Percentiles rank a stretch among this genome's conserved stretches.
Conservation (phyloP, 2,329 filamentous ascomycete genomes). For the Pseudocercospora crystallina region DNA sequence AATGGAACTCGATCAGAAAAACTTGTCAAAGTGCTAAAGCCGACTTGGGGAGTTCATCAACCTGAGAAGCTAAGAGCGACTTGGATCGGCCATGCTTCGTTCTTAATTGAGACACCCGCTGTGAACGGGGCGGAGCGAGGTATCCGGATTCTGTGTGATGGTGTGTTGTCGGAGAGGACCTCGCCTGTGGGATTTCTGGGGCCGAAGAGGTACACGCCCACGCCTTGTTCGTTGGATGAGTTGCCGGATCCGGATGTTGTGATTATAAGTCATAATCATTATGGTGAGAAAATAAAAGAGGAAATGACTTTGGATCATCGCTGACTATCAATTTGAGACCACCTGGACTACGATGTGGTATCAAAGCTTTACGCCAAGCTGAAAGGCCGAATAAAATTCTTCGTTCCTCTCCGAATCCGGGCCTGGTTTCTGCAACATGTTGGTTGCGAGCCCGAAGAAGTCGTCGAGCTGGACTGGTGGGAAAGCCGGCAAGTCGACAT, state of each 20-base stretch:
- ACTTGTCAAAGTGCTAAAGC: conserved; percentile 44
- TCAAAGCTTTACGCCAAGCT: conserved; percentile 40
- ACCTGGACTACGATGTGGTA: conserved; percentile 51
- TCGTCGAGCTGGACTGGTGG: conserved; percentile 55
- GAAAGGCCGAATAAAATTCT: conserved; percentile 41
- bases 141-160: conserved; percentile 52
- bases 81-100: conserved; percentile 55
- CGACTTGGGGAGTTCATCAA: conserved; percentile 39
- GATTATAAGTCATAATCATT: conserved; percentile 57
- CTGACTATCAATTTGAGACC: conserved; percentile 55
- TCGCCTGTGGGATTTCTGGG: conserved; percentile 49
- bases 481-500: conserved; percentile 40
- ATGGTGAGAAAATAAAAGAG: conserved; percentile 50
- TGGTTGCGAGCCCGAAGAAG: conserved; percentile 40
- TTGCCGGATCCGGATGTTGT: conserved; percentile 54
- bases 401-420: conserved; percentile 45
- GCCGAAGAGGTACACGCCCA: conserved; percentile 53
- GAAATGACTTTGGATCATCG: conserved; percentile 40
- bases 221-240: conserved; percentile 51
- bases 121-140: conserved; percentile 36
- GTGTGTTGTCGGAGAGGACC: conserved; percentile 53
- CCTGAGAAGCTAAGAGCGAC: conserved; percentile 44
- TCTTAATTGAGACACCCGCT: conserved; percentile 46
- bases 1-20: conserved; percentile 35
- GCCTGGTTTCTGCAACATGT: conserved; percentile 39